Evolutionary conservation across 2,329 filamentous ascomycete species (phyloP), one percentile per base, ranked within the genome.

Genomic region (Chalaropsis thielavioides): DNA sequence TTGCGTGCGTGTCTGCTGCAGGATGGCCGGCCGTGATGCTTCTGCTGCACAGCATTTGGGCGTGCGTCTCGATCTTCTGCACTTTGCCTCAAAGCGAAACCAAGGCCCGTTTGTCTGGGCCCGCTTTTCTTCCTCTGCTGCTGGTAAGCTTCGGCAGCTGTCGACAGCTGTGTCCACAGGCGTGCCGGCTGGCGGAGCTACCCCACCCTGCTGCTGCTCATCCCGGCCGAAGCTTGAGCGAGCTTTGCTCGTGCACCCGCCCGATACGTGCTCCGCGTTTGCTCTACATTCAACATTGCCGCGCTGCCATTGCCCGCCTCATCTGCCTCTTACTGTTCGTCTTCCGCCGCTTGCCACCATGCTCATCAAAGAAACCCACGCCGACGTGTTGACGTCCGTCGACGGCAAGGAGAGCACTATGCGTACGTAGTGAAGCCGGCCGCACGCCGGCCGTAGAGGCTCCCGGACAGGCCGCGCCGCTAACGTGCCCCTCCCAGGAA

Each of bases 401-500:
- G 77, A 82, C 72, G 80, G 80, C 70, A 81, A 80, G 71, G 77
- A 81, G 68, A 76, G 76, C 67, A 72, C 78, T 35, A 83, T 83
- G 81, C 78, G 81, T 82, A 72, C 69, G 73, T 59, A 27, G 13
- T 24, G 13, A n/a, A n/a, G n/a, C n/a, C n/a, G n/a, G n/a, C n/a
- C n/a, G n/a, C n/a, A n/a, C n/a, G n/a, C n/a, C n/a, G n/a, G n/a
- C n/a, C n/a, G n/a, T n/a, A n/a, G n/a, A n/a, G n/a, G n/a, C n/a
- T n/a, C n/a, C n/a, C n/a, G n/a, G n/a, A n/a, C 49, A 54, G 5
- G 19, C 15, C 13, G 19, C 8, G 13, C 7, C 15, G 49, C 49
- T 54, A 24, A 54, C 49, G 6, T n/a, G n/a, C n/a, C 10, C 5
- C 22, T 58, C 67, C 38, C 73, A 95, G 90, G 91, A 69, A 88